Evolutionary conservation across 257 asterid species (phyloP).

Genomic region (Perilla frutescens): DNA sequence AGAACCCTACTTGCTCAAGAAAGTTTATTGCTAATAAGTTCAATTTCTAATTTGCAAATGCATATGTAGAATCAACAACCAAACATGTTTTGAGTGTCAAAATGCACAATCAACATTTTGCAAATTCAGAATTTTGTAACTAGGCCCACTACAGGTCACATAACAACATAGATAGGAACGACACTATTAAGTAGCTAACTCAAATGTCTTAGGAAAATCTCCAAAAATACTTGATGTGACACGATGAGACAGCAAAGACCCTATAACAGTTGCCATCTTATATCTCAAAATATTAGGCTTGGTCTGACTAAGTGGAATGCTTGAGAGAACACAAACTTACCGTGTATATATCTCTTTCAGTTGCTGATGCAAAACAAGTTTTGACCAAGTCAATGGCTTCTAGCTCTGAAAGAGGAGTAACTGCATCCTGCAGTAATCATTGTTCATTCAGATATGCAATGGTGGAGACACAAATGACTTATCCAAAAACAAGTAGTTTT

Average conservation of each 20-base stretch:
- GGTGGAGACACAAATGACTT: slow-evolving; percentile 22
- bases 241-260: background rate
- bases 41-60: slow-evolving; percentile 8
- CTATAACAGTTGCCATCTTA: background rate
- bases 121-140: background rate
- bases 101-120: background rate
- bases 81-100: background rate
- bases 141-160: background rate
- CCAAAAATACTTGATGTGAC: background rate
- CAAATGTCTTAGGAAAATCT: background rate
- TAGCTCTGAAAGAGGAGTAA: slow-evolving; percentile 74
- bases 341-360: slow-evolving; percentile 83
- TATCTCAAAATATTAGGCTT: slow-evolving; percentile 37
- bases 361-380: slow-evolving; percentile 82
- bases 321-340: slow-evolving; percentile 44
- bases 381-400: slow-evolving; percentile 91
- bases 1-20: background rate
- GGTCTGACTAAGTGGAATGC: slow-evolving; percentile 23
- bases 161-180: background rate
- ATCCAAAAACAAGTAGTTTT: slow-evolving; percentile 55
- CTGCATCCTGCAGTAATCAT: slow-evolving; percentile 57
- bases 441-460: slow-evolving; percentile 25
- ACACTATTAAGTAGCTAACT: background rate
- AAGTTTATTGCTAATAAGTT: background rate
- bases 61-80: slow-evolving; percentile 8